phyloP scores from a whole-genome alignment of 352 stramenopile genomes.

The Pythium guiyangense region DNA sequence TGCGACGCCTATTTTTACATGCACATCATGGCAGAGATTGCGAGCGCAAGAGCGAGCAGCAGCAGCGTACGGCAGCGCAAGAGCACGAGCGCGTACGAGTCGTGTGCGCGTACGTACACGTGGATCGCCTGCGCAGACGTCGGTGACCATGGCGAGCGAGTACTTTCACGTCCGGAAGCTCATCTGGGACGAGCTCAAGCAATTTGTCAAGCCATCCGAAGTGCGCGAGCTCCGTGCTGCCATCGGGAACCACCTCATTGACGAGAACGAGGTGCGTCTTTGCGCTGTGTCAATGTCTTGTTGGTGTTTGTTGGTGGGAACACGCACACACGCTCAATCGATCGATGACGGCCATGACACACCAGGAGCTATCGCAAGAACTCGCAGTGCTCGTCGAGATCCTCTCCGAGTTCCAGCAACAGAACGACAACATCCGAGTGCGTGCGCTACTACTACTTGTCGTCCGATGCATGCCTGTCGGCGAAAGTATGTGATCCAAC shows the following conservation, averaged over 20 bases:
- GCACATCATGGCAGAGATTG: no score
- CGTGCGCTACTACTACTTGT: not conserved
- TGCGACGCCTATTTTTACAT: no score
- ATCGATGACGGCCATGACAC: not conserved
- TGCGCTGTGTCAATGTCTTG: no score
- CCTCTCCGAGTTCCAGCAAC: slow-evolving; percentile 71
- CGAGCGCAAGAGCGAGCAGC: no score
- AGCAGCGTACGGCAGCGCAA: not conserved
- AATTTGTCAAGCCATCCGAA: slow-evolving; percentile 44
- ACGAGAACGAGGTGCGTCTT: slow-evolving; percentile 59
- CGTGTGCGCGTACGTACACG: no score
- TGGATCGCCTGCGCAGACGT: no score
- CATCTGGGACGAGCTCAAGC: slow-evolving; percentile 73
- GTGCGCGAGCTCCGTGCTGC: slow-evolving; percentile 53
- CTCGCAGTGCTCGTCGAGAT: slow-evolving; percentile 65
- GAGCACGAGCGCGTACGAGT: not conserved
- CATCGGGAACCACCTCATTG: slow-evolving; percentile 59
- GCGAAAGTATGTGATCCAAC: not conserved
- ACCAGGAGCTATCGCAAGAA: slow-evolving; percentile 49
- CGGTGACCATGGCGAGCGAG: slow-evolving; percentile 27
- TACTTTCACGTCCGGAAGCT: slow-evolving; percentile 68
- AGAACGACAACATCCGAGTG: slow-evolving; percentile 75
- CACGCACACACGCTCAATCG: not conserved
- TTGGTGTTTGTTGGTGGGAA: not conserved
- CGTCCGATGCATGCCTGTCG: not conserved